Percentiles rank a stretch among this genome's conserved stretches.
Evolutionary conservation across 2,329 filamentous ascomycete genomes (phyloP).

Genomic region (Fusarium sp.): DNA sequence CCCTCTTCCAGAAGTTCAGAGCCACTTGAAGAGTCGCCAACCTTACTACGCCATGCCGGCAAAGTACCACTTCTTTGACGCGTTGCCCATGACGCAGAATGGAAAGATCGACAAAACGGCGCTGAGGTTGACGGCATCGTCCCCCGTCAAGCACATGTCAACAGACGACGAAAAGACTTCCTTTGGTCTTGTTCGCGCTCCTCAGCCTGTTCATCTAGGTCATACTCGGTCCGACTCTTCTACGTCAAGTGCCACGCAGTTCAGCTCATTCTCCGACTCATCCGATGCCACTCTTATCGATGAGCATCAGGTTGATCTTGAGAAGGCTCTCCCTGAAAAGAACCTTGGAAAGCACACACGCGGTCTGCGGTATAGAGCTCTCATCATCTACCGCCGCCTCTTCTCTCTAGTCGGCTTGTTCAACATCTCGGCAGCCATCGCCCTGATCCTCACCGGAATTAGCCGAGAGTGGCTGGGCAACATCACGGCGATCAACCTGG

Average conservation of each 20-base stretch:
- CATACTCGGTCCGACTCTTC: constrained; percentile 44
- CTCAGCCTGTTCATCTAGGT: constrained; percentile 23
- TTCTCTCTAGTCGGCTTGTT: constrained; percentile 65
- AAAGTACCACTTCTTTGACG: constrained; percentile 54
- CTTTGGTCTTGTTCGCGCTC: neutral
- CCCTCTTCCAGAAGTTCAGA: constrained; percentile 51
- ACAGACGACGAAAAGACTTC: neutral
- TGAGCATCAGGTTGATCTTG: constrained; percentile 45
- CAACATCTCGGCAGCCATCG: constrained; percentile 62
- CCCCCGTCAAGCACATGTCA: neutral
- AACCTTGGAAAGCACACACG: constrained; percentile 53
- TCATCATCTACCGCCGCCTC: constrained; percentile 67
- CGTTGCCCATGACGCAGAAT: constrained; percentile 64
- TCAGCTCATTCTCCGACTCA: constrained; percentile 28
- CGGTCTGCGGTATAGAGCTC: constrained; percentile 56
- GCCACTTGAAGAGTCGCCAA: constrained; percentile 56
- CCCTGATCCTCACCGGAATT: constrained; percentile 53
- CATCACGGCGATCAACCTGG: constrained; percentile 61
- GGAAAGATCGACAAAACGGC: constrained; percentile 67
- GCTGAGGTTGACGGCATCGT: constrained; percentile 42
- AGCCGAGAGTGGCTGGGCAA: constrained; percentile 53
- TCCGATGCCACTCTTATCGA: constrained; percentile 31
- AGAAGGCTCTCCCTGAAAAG: constrained; percentile 55
- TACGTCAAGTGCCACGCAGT: constrained; percentile 43
- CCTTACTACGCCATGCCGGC: constrained; percentile 68